Base-by-base conservation (phyloP, 257 asterid species). In the Solanum dulcamara region DNA sequence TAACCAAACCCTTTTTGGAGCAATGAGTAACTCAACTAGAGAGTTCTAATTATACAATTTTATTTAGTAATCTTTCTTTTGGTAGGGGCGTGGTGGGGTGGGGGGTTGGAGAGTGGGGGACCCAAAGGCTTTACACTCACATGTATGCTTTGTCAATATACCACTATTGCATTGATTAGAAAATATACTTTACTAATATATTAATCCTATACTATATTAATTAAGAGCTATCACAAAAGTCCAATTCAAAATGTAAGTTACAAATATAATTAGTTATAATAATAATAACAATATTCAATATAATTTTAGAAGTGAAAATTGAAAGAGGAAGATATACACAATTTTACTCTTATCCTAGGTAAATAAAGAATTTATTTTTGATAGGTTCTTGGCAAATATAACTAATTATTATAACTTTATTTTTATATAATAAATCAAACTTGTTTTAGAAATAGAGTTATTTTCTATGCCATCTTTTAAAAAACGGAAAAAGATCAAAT, bases 61-160 rank as follows among this genome's bases (percentile, higher is more conserved):
- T 38, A 9, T 71, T 38, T 10, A 38, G 51, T 10, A 24, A 20
- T 71, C 32, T 71, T 71, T 71, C 46, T 71, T 71, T 38, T 68
- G 26, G 13, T 1, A 1, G 24, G 24, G 7, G 37, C 1, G 2
- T 32, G 33, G 12, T 8, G 0, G 17, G 10, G 48, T 26, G 15
- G 35, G 55, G 37, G n/a, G 35, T n/a, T n/a, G n/a, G n/a, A n/a
- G n/a, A n/a, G 1, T 6, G 60, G 38, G 48, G 48, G 46, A 20
- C 35, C 86, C 86, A 46, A 68, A 38, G 15, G n/a, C 70, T 55
- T 44, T 46, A 33, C 46, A 50, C 50, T 66, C 86, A 66, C 85
- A 83, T 83, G 67, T 66, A 83, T 67, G 80, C 85, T 44, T 74
- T 66, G 86, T 84, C 85, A 83, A 46, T 74, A 42, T 46, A 44